Conservation (phyloP, 345 rosid genomes). For the Bruguiera sexangula region DNA sequence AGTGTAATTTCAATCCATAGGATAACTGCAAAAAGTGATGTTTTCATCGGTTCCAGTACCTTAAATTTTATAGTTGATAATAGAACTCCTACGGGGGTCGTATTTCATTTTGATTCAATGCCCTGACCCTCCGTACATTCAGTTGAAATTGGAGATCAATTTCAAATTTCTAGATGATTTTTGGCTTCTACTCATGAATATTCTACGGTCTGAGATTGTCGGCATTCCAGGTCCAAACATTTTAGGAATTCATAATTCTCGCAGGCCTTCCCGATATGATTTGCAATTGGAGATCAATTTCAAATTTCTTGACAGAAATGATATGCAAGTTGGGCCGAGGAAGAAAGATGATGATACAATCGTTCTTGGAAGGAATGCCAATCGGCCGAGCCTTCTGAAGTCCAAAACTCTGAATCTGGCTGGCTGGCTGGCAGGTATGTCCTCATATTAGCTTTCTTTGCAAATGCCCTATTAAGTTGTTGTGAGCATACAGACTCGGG, state of each 20-base stretch:
- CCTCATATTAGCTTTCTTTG: neutral
- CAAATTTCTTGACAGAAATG: slow-evolving; percentile 48
- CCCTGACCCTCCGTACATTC: too few species aligned
- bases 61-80: too few species aligned
- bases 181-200: slow-evolving; percentile 37
- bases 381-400: slow-evolving; percentile 77
- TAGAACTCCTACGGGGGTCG: neutral
- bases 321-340: slow-evolving; percentile 70
- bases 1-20: slow-evolving; percentile 12
- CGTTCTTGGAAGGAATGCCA: slow-evolving; percentile 74
- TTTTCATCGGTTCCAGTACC: neutral
- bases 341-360: slow-evolving; percentile 80
- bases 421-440: slow-evolving; percentile 75
- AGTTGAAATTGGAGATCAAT: too few species aligned
- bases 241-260: slow-evolving; percentile 43
- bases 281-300: slow-evolving; percentile 14
- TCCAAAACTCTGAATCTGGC: slow-evolving; percentile 76
- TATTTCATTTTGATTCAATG: neutral
- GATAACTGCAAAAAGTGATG: neutral
- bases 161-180: slow-evolving; percentile 8
- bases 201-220: slow-evolving; percentile 54
- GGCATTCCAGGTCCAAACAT: slow-evolving; percentile 96
- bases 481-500: too few species aligned
- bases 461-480: neutral
- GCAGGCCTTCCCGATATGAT: neutral